Base-by-base conservation (phyloP, 179 eudicot genomes). In the Vitellaria paradoxa region DNA sequence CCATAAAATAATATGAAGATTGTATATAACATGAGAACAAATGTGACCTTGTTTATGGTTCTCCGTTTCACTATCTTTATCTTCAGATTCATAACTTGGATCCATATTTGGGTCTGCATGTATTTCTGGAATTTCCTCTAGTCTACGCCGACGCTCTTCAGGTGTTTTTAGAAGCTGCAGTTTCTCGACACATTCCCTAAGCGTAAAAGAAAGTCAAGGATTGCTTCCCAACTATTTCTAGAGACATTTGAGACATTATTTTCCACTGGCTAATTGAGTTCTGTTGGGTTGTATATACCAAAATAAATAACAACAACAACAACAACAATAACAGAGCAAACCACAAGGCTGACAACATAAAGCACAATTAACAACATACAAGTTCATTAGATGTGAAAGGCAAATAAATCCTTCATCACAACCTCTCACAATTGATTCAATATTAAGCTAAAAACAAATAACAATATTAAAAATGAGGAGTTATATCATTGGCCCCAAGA, bases 61-160 rank as follows among this genome's bases (percentile, higher is more conserved):
- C n/a, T 88, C 92, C 77, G 49, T 77, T 81, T 91, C 97, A 70
- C 84, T 86, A 70, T 87, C 89, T 70, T 91, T 87, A 9, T 94
- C 96, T 59, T 91, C 99, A 76, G 99, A 94, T 55, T 86, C 93
- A 68, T 85, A 81, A 70, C 82, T 86, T 49, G 98, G 99, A 86
- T 94, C 99, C 99, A 96, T 96, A 72, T 89, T 91, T 68, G 98
- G 99, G 87, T 96, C 99, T 49, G 93, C 91, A 78, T 91, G 98
- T 74, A 96, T 90, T 79, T 85, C 88, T 52, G 98, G 97, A 78
- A 86, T 82, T 84, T 94, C 98, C 73, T 94, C 93, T 75, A 96
- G 83, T 81, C 98, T 96, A 14, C 98, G 92, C 60, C 85, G 89
- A 50, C 98, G 97, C 78, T 96, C 99, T 73, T 96, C 98, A 20